Evolutionary conservation across 345 rosid species (phyloP).

Genomic region (Tarenaya hassleriana): DNA sequence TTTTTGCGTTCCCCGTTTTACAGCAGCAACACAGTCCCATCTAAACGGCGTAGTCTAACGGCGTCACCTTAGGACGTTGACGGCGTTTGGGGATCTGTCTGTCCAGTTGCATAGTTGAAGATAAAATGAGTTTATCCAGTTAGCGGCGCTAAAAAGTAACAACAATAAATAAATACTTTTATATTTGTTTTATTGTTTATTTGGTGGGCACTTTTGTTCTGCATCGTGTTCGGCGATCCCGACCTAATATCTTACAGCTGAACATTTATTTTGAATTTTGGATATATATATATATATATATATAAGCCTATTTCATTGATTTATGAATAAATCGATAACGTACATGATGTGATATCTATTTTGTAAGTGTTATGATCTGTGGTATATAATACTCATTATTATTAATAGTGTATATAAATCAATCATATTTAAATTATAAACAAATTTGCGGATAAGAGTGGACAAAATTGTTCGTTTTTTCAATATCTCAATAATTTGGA

Average conservation of each 20-base stretch:
- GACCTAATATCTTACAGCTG: background rate
- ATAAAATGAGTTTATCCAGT: slow-evolving; percentile 27
- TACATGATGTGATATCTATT: slow-evolving; percentile 15
- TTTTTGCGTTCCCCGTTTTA: slow-evolving; percentile 23
- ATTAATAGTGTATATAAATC: too few species aligned
- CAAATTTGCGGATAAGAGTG: too few species aligned
- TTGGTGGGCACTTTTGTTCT: background rate
- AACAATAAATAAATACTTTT: too few species aligned
- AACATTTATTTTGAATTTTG: background rate
- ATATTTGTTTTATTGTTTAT: too few species aligned
- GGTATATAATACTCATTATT: too few species aligned
- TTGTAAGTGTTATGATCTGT: too few species aligned
- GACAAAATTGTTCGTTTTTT: too few species aligned
- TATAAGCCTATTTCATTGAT: too few species aligned
- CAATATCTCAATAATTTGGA: too few species aligned
- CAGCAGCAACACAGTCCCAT: slow-evolving; percentile 11
- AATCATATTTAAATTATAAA: too few species aligned
- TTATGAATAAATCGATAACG: slow-evolving; percentile 12
- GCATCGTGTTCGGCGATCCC: slow-evolving; percentile 13
- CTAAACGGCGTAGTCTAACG: slow-evolving; percentile 19
- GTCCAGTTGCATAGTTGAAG: slow-evolving; percentile 22
- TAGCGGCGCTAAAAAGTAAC: slow-evolving; percentile 28
- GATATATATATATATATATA: too few species aligned
- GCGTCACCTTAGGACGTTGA: slow-evolving; percentile 28
- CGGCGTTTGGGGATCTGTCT: slow-evolving; percentile 19